Base-by-base conservation (phyloP, 1,284 basidiomycete species). In the Apiotrichum montevideense region DNA sequence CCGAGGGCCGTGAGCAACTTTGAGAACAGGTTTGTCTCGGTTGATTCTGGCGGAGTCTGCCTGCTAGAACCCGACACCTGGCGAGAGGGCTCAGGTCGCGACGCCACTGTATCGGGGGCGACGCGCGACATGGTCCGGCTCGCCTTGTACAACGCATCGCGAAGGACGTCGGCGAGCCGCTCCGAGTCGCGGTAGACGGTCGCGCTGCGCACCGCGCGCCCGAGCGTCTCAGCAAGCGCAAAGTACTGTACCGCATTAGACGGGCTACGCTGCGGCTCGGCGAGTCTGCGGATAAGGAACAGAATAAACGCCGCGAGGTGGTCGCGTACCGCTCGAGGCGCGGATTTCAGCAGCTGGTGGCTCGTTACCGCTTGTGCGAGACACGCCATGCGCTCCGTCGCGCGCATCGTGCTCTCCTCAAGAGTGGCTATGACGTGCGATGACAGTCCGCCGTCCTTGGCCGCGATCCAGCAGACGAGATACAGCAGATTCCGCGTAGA, bases 391-490 rank as follows among this genome's bases (percentile, higher is more conserved):
- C 43, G 43, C 35, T 32, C 35, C 5, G 51, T 39, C 3, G 51
- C 51, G 13, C 15, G 14, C 32, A 45, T 13, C 10, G 43, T 34
- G 4, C 42, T 43, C 3, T 14, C 51, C 7, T 52, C 43, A 6
- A 52, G 9, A 3, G 29, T 13, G 35, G 42, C 39, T 3, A 52
- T 11, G 21, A 34, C 15, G 4, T 7, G 10, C 10, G 35, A 1
- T 7, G 47, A 8, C n/a, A 49, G 35, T n/a, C 4, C 10, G 37
- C 13, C 8, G 11, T 46, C 51, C 29, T 37, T 37, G 34, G 43
- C 51, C 8, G 51, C 51, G 3, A 29, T n/a, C 51, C 51, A 52
- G 43, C 34, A 45, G 43, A 52, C 51, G 15, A 52, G 51, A 43
- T 46, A 52, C 9, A 52, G 10, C 42, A 35, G n/a, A 35, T 46